Percentiles rank a stretch among this genome's conserved stretches.
These are phyloP conservation scores for Sicyos edulis DNA, from an alignment of 306 rosid genomes.

Conservation along the genomic window DNA sequence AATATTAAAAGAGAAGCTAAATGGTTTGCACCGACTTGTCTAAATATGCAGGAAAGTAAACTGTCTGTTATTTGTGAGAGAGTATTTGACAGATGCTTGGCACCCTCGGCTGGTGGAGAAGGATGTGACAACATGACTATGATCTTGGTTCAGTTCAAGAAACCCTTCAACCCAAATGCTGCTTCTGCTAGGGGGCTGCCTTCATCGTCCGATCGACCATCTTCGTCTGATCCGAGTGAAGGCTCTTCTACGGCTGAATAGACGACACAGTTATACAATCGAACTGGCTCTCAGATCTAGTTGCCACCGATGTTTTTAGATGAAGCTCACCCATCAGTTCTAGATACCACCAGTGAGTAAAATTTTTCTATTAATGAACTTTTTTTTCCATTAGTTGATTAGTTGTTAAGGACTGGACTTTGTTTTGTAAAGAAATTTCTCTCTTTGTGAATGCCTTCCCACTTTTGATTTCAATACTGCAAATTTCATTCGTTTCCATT, in stretches of 20 bases:
- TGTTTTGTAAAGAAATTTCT: constrained; percentile 19
- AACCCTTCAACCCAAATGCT: constrained; percentile 25
- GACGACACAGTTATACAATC: neutral
- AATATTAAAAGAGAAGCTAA: neutral
- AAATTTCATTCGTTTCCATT: neutral
- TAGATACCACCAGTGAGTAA: neutral
- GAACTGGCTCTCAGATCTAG: neutral
- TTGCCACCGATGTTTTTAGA: neutral
- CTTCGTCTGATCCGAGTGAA: neutral
- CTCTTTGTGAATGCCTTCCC: constrained; percentile 15
- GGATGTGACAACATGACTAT: constrained; percentile 99
- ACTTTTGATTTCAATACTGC: neutral
- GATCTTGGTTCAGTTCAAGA: constrained; percentile 88
- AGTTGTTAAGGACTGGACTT: constrained; percentile 3
- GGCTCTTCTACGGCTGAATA: constrained; percentile 12
- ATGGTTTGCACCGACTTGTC: constrained; percentile 1
- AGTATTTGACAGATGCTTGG: constrained; percentile 89
- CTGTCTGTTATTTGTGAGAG: constrained; percentile 77
- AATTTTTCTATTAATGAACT: neutral
- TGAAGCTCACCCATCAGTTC: constrained; percentile 10
- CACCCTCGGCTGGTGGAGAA: constrained; percentile 82
- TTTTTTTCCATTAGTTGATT: constrained; percentile 9
- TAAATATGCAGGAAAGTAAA: constrained; percentile 59
- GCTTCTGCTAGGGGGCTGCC: constrained; percentile 39
- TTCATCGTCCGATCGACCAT: constrained; percentile 27